phyloP scores from a whole-genome alignment of 2,329 filamentous ascomycete species.

The Colletotrichum destructivum region DNA sequence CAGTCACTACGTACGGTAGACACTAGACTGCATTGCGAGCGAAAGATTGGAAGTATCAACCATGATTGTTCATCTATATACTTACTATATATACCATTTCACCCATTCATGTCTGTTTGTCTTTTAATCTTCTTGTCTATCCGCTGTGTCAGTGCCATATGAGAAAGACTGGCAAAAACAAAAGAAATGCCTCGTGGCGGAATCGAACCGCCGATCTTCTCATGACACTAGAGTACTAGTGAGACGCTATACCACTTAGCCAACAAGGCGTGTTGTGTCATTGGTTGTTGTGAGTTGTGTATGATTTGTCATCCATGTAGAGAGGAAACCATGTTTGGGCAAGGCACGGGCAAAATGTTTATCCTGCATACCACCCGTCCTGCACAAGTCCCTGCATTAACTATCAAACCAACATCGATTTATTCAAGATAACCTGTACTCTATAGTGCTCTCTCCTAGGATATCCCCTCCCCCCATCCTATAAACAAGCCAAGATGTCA shows the following conservation, averaged over 20 bases:
- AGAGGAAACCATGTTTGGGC: no score
- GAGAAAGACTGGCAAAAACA: background rate
- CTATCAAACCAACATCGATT: no score
- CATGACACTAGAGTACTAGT: no score
- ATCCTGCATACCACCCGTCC: background rate
- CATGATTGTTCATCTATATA: no score
- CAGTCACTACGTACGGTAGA: background rate
- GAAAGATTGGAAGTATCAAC: background rate
- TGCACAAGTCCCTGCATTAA: background rate
- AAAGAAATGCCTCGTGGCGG: slow-evolving; percentile 22
- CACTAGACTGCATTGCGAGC: no score
- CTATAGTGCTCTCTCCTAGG: background rate
- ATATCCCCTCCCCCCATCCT: background rate
- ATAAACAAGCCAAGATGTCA: background rate
- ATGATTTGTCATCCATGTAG: no score
- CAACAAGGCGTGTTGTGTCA: slow-evolving; percentile 23
- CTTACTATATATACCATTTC: no score
- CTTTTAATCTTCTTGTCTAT: background rate
- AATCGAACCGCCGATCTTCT: slow-evolving; percentile 42
- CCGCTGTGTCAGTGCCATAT: background rate
- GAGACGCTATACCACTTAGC: slow-evolving; percentile 42
- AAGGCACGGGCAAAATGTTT: no score
- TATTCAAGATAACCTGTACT: background rate
- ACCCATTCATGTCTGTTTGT: background rate
- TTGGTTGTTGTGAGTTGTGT: background rate